A percentile compares a stretch with the other conserved stretches of the same genome.
Evolutionary conservation across 2,329 filamentous ascomycete genomes (phyloP).

Genomic region (Hypoxylon sp.): DNA sequence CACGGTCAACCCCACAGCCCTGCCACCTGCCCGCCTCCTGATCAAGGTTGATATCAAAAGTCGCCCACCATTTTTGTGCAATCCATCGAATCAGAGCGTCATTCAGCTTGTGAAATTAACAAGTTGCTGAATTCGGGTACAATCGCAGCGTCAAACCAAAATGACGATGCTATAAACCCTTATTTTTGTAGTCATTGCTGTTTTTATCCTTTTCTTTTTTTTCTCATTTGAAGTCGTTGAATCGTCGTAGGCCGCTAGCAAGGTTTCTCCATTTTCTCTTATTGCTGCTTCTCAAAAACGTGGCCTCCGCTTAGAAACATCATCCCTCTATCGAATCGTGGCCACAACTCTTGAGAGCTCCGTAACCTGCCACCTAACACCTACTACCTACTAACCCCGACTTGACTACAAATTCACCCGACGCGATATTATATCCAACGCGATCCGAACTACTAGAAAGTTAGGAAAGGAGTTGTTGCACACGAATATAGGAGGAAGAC

Average conservation of each 20-base stretch:
- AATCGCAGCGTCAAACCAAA: slow-evolving; percentile 24
- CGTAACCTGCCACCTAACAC: slow-evolving; percentile 19
- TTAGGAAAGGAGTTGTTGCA: slow-evolving; percentile 12
- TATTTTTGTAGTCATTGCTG: slow-evolving; percentile 17
- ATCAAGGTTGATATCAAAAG: slow-evolving; percentile 6
- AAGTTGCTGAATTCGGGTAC: slow-evolving; percentile 44
- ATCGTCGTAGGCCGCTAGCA: slow-evolving; percentile 10
- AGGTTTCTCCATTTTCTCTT: slow-evolving; percentile 9
- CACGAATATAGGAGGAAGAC: slow-evolving; percentile 20
- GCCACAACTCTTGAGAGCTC: slow-evolving; percentile 33
- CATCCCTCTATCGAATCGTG: slow-evolving; percentile 38
- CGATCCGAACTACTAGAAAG: slow-evolving; percentile 13
- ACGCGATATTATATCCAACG: slow-evolving; percentile 8
- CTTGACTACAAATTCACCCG: slow-evolving; percentile 4
- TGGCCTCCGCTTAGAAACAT: slow-evolving; percentile 42
- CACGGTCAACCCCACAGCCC: slow-evolving; percentile 1
- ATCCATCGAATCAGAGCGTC: slow-evolving; percentile 46
- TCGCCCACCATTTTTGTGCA: slow-evolving; percentile 38
- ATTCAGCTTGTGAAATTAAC: slow-evolving; percentile 45
- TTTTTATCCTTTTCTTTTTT: slow-evolving; percentile 6
- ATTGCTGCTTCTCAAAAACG: slow-evolving; percentile 41
- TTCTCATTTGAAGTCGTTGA: slow-evolving; percentile 2
- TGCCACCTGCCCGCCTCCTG: slow-evolving; percentile 12
- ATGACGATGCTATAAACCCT: slow-evolving; percentile 37
- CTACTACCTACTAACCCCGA: slow-evolving; percentile 12